phyloP scores from a whole-genome alignment of 495 filamentous ascomycete species.

The Durotheca rogersii region DNA sequence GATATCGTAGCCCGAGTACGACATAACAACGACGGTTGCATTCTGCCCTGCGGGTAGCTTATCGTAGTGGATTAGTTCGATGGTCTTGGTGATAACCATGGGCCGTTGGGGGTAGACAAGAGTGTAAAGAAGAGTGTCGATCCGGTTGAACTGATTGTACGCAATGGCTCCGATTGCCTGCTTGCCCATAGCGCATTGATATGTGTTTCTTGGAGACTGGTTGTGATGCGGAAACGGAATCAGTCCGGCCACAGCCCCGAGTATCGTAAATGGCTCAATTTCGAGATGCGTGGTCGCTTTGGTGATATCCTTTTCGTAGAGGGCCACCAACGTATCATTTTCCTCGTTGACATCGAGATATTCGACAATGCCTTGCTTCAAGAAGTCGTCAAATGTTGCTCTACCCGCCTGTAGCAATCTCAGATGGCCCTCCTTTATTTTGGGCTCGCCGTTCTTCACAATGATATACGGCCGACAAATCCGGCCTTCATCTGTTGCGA shows the following conservation, averaged over 20 bases:
- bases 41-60: constrained; percentile 96
- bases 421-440: constrained; percentile 72
- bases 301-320: constrained; percentile 80
- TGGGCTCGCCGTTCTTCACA: constrained; percentile 80
- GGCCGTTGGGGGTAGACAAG: constrained; percentile 98
- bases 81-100: constrained; percentile 94
- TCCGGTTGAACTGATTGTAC: constrained; percentile 92
- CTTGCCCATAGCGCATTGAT: constrained; percentile 99
- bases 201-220: constrained; percentile 97
- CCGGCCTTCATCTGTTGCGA: constrained; percentile 93
- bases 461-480: constrained; percentile 95
- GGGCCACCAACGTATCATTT: constrained; percentile 89
- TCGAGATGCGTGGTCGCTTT: constrained; percentile 87
- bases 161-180: constrained; percentile 98
- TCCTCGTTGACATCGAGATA: constrained; percentile 99
- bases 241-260: constrained; percentile 94
- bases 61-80: constrained; percentile 96
- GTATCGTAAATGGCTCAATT: constrained; percentile 95
- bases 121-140: constrained; percentile 92
- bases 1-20: constrained; percentile 98
- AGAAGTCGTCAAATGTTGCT: constrained; percentile 89
- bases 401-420: constrained; percentile 74
- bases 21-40: constrained; percentile 97
- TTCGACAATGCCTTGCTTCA: constrained; percentile 84
- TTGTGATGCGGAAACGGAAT: constrained; percentile 99